Percentiles rank a stretch among this genome's conserved stretches.
Evolutionary conservation across 108 stramenopile genomes (phyloP).

Genomic region (Cyclotella distinguenda): DNA sequence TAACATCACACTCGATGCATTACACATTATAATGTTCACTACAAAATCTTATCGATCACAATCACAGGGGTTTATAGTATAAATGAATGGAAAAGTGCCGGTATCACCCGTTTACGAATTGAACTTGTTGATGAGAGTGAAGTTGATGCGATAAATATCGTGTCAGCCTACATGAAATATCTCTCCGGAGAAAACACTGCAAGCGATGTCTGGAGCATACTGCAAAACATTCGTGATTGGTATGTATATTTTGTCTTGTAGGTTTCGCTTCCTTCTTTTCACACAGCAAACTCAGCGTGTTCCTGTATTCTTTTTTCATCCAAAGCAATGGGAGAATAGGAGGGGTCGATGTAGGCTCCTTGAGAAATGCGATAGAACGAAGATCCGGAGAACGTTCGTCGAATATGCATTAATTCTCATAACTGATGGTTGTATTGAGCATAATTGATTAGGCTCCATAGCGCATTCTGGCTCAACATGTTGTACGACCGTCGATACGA

Average conservation of each 20-base stretch:
- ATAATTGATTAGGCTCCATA: no score
- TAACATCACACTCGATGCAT: no score
- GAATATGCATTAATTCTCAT: no score
- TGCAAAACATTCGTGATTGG: slow-evolving; percentile 46
- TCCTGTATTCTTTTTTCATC: neutral
- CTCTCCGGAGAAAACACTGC: slow-evolving; percentile 36
- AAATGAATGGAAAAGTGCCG: slow-evolving; percentile 55
- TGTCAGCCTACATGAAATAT: slow-evolving; percentile 46
- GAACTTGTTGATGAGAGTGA: slow-evolving; percentile 75
- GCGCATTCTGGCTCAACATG: no score
- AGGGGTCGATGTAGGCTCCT: slow-evolving; percentile 53
- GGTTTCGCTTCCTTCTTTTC: neutral
- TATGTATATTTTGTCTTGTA: neutral
- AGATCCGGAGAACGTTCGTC: slow-evolving; percentile 52
- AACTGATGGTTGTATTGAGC: no score
- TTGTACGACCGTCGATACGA: no score
- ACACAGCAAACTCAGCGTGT: neutral
- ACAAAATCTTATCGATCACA: no score
- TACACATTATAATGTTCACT: no score
- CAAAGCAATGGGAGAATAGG: slow-evolving; percentile 55
- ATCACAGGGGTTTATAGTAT: slow-evolving; percentile 33
- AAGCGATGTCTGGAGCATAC: slow-evolving; percentile 40
- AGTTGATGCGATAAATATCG: slow-evolving; percentile 49
- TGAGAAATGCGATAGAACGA: slow-evolving; percentile 49
- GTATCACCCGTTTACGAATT: slow-evolving; percentile 55